These are phyloP conservation scores for Blastocrithidia nonstop DNA, from an alignment of 208 protist species.

Conservation along the genomic window DNA sequence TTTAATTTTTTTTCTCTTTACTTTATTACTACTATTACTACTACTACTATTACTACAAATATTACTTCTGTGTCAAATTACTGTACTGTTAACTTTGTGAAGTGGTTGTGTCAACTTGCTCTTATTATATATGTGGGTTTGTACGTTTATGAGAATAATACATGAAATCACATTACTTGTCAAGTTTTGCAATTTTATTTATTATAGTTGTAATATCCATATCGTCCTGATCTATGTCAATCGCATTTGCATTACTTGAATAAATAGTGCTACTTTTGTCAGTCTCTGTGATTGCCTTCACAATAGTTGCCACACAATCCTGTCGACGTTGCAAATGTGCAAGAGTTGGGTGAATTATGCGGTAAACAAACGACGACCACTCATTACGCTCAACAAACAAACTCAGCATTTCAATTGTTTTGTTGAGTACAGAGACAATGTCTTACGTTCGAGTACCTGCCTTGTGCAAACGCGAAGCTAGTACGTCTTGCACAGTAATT, in stretches of 20 bases:
- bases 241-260: not conserved
- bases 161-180: too few relatives aligned
- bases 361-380: conserved; percentile 50
- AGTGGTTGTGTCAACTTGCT: too few relatives aligned
- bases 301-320: conserved; percentile 64
- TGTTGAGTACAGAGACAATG: conserved; percentile 66
- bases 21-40: not conserved
- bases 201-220: not conserved
- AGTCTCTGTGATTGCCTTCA: conserved; percentile 61
- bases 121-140: too few relatives aligned
- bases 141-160: too few relatives aligned
- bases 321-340: conserved; percentile 58
- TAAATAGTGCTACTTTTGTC: conserved; percentile 17
- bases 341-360: conserved; percentile 59
- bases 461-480: conserved; percentile 60
- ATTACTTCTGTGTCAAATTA: too few relatives aligned
- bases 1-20: not conserved
- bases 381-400: conserved; percentile 62
- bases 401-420: conserved; percentile 64
- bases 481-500: conserved; percentile 27
- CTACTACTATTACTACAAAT: conserved; percentile 12
- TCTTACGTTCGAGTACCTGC: conserved; percentile 76
- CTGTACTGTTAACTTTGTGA: too few relatives aligned
- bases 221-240: not conserved
- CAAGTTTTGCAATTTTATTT: too few relatives aligned